These are phyloP conservation scores for Geotrichum klebahnii DNA, from an alignment of 1,139 yeast genomes.

Conservation along the genomic window DNA sequence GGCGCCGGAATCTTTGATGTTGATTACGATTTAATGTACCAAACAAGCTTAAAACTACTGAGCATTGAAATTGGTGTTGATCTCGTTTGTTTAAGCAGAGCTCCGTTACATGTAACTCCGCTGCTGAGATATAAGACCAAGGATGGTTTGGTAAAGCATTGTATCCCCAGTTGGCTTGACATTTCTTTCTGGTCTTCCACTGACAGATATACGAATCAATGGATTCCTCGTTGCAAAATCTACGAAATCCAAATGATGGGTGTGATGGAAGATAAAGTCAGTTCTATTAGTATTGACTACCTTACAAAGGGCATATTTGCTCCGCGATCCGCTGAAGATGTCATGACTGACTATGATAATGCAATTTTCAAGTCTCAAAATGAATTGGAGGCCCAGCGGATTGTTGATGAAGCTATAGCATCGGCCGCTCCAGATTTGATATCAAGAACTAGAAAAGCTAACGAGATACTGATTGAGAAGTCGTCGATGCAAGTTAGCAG, in stretches of 20 bases:
- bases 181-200: slow-evolving; percentile 71
- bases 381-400: slow-evolving; percentile 27
- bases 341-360: slow-evolving; percentile 62
- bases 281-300: slow-evolving; percentile 59
- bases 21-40: slow-evolving; percentile 68
- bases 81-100: slow-evolving; percentile 79
- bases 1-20: slow-evolving; percentile 94
- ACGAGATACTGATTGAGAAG: too few relatives aligned
- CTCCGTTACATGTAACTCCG: slow-evolving; percentile 90
- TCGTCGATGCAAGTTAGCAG: neutral
- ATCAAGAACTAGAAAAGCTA: too few relatives aligned
- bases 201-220: slow-evolving; percentile 50
- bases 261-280: slow-evolving; percentile 81
- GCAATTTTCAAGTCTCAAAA: slow-evolving; percentile 34
- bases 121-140: slow-evolving; percentile 65
- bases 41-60: slow-evolving; percentile 70
- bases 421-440: slow-evolving; percentile 25
- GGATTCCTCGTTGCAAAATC: slow-evolving; percentile 91
- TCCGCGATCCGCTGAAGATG: slow-evolving; percentile 42
- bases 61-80: slow-evolving; percentile 84
- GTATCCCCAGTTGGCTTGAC: slow-evolving; percentile 93
- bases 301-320: slow-evolving; percentile 33
- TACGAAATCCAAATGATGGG: slow-evolving; percentile 99
- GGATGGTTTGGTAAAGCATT: slow-evolving; percentile 43
- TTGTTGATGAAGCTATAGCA: slow-evolving; percentile 29